Base-by-base conservation (phyloP, 768 basidiomycete species). In the Rhodotorula sphaerocarpa region DNA sequence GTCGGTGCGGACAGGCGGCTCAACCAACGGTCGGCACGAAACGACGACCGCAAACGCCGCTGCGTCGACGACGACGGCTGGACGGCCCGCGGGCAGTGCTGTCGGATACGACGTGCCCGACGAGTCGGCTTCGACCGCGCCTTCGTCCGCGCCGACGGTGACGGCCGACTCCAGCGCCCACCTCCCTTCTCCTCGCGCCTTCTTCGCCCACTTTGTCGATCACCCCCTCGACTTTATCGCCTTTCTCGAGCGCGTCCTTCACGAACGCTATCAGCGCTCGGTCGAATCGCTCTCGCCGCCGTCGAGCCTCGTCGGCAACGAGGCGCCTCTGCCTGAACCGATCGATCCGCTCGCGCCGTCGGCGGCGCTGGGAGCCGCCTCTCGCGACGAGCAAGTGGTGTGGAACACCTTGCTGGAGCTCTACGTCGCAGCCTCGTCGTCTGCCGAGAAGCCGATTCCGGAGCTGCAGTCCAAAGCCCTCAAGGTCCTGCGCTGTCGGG, bases 401-500 rank as follows among this genome's bases (percentile, higher is more conserved):
- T 96, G 92, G 92, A 95, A 93, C 76, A 96, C 92, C 15, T 79
- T 97, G 4, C 77, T 97, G 62, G 93, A 99, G 75, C 81, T 99
- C 16, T 96, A 96, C 74, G 81, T 99, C 21, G 56, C 36, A 10
- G 10, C 36, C 20, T 2, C 36, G 30, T 16, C 28, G 5, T 21
- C n/a, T 0, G 34, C 34, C 50, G 50, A 25, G n/a, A 7, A 12
- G 33, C n/a, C 25, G 33, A 31, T 14, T 15, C 69, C 63, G 53
- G 59, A 65, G 20, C 73, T 82, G 62, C 77, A 78, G 43, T 77
- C 80, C 43, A 93, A 91, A 73, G 90, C 90, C 2, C 74, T 90
- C 59, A 80, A 80, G 7, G 75, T 97, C 3, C 79, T 97, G 18
- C 76, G 79, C 54, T 84, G 50, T 7, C 65, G 70, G 5, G 74